phyloP scores from a whole-genome alignment of 176 grass and related monocot species.

The Dendrocalamus sinicus region DNA sequence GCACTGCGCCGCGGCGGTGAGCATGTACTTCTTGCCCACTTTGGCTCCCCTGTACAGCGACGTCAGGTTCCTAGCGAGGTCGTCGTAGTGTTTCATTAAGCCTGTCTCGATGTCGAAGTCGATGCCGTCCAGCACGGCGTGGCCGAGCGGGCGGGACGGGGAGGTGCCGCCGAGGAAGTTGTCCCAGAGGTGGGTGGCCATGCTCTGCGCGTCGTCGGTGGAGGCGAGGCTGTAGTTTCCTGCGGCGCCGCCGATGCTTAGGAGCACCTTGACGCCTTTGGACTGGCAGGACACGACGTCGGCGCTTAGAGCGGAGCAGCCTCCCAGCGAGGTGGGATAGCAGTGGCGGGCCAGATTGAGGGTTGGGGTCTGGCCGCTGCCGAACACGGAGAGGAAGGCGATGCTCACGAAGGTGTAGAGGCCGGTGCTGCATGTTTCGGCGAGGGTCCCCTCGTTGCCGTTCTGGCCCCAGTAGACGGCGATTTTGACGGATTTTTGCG shows the following conservation, averaged over 20 bases:
- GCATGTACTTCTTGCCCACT: background rate
- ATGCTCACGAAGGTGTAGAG: conserved; percentile 44
- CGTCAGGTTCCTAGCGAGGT: conserved; percentile 2
- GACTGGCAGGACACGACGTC: conserved; percentile 51
- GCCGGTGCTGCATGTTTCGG: conserved; percentile 29
- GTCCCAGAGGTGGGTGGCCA: conserved; percentile 61
- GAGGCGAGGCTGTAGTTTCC: conserved; percentile 32
- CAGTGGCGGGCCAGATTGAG: conserved; percentile 52
- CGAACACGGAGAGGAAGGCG: conserved; percentile 53
- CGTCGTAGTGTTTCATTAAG: background rate
- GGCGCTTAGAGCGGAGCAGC: conserved; percentile 14
- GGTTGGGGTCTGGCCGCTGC: conserved; percentile 39
- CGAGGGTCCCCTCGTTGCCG: conserved; percentile 53
- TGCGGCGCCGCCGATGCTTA: conserved; percentile 38
- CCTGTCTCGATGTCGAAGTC: conserved; percentile 42
- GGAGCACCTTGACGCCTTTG: conserved; percentile 51
- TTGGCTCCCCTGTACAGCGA: conserved; percentile 5
- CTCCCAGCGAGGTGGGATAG: background rate
- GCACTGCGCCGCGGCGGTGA: conserved; percentile 46
- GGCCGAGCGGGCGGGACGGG: conserved; percentile 26
- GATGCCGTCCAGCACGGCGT: conserved; percentile 56
- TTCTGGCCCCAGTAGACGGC: conserved; percentile 68
- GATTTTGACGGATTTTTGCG: too few species aligned
- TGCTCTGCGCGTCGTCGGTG: background rate
- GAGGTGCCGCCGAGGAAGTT: conserved; percentile 43